Evolutionary conservation across 805 yeast species (phyloP).

Genomic region (baker's yeast (Saccharomyces cerevisiae)): DNA sequence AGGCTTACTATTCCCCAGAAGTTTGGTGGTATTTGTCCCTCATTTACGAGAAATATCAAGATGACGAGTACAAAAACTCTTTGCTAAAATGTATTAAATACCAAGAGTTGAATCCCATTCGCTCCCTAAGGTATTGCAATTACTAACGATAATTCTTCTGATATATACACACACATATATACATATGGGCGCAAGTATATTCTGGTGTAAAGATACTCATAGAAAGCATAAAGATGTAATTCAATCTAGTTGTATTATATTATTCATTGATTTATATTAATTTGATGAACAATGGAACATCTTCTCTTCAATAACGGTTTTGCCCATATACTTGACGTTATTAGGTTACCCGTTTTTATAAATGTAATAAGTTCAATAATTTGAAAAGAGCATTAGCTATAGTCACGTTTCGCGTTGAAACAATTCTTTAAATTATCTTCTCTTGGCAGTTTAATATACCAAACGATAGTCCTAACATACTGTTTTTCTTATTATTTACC

Average conservation of each 20-base stretch:
- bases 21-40: conserved; percentile 61
- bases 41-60: conserved; percentile 53
- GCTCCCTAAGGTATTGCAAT: conserved; percentile 29
- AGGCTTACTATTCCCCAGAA: conserved; percentile 45
- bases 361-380: neutral
- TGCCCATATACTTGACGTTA: too few species aligned
- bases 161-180: neutral
- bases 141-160: conserved; percentile 7
- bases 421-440: neutral
- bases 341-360: neutral
- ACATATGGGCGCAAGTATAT: neutral
- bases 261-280: too few species aligned
- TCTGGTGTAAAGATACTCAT: neutral
- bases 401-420: neutral
- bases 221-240: too few species aligned
- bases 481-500: neutral
- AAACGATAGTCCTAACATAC: neutral
- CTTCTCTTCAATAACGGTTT: too few species aligned
- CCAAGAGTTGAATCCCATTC: conserved; percentile 54
- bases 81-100: conserved; percentile 59
- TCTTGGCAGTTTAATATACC: too few species aligned
- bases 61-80: conserved; percentile 41
- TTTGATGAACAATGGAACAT: too few species aligned
- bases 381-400: neutral
- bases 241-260: too few species aligned